phyloP scores from a whole-genome alignment of 2,329 filamentous ascomycete species.

The Fusarium longipes region DNA sequence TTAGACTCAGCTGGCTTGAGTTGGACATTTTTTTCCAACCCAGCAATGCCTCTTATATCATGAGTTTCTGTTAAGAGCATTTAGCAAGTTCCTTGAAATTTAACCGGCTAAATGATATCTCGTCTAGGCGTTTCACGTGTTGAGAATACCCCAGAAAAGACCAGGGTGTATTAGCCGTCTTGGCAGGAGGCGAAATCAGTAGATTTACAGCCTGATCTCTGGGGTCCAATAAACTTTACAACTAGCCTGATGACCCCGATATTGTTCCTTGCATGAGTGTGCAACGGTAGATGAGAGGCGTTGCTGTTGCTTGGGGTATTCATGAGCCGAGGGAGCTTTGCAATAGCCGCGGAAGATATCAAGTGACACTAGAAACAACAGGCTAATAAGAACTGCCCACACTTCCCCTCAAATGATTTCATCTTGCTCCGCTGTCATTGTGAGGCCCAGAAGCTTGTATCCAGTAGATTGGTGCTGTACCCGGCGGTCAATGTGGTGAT shows the following conservation, averaged over 20 bases:
- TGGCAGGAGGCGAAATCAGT: neutral
- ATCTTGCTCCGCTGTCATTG: neutral
- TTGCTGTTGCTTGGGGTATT: accelerated
- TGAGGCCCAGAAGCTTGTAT: neutral
- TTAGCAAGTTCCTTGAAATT: neutral
- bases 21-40: accelerated
- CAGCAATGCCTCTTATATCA: neutral
- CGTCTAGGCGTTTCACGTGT: neutral
- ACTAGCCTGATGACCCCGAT: too few species aligned
- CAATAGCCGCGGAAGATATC: neutral
- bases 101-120: conserved; percentile 10
- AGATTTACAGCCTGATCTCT: neutral
- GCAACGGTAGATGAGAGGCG: neutral
- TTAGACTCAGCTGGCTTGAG: neutral
- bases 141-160: neutral
- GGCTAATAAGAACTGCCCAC: conserved; percentile 3
- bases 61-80: neutral
- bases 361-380: conserved; percentile 3
- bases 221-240: too few species aligned
- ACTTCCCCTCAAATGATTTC: conserved; percentile 4
- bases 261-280: neutral
- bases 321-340: neutral
- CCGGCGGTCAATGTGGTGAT: conserved; percentile 3
- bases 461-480: neutral
- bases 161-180: conserved; percentile 17